These are phyloP conservation scores for Antitrichia curtipendula DNA, from an alignment of 225 moss, liverwort and hornwort genomes.

Conservation along the genomic window DNA sequence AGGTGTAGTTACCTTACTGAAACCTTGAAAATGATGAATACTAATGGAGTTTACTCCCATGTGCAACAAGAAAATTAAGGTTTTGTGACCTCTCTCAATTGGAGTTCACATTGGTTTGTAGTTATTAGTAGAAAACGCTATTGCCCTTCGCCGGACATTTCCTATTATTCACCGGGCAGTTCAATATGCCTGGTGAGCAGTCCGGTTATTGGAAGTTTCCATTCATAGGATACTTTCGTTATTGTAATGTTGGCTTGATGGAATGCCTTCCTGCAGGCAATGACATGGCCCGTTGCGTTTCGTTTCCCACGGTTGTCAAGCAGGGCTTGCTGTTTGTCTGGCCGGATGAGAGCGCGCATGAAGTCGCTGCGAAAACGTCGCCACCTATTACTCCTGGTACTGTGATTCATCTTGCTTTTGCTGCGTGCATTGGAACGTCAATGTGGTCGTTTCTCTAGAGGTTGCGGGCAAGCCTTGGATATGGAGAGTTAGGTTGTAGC, in stretches of 20 bases:
- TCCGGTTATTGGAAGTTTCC: background rate
- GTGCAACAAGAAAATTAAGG: background rate
- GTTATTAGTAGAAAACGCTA: background rate
- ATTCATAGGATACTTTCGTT: background rate
- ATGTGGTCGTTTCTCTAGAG: background rate
- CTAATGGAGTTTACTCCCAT: background rate
- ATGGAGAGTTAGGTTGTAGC: background rate
- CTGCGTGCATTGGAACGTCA: background rate
- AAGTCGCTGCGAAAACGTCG: conserved; percentile 34
- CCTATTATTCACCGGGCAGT: background rate
- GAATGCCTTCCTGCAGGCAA: conserved; percentile 3
- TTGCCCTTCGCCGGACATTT: background rate
- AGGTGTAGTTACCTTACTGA: no score
- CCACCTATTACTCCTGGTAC: conserved; percentile 55
- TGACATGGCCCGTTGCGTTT: conserved; percentile 20
- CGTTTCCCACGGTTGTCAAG: conserved; percentile 40
- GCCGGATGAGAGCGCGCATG: conserved; percentile 60
- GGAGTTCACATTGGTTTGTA: background rate
- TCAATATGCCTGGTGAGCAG: background rate
- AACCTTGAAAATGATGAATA: background rate
- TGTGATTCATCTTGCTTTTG: background rate
- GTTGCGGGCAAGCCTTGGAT: background rate
- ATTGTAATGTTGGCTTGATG: background rate
- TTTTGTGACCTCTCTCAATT: background rate
- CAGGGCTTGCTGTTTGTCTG: conserved; percentile 73